phyloP scores from a whole-genome alignment of 2,329 filamentous ascomycete species.

The Purpureocillium lavendulum region DNA sequence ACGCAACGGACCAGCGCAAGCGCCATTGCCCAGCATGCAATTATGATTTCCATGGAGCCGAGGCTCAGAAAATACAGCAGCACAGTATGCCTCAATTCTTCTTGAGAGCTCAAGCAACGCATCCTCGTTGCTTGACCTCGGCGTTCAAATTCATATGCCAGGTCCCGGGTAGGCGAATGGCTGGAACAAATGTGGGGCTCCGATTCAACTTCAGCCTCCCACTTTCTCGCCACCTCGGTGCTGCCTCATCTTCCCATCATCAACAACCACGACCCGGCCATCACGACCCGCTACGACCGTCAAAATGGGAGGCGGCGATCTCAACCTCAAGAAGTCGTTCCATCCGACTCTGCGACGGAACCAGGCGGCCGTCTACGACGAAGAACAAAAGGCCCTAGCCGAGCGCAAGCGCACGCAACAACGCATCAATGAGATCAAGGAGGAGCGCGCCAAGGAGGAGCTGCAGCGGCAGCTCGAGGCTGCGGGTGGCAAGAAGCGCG shows the following conservation, averaged over 20 bases:
- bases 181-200: not conserved
- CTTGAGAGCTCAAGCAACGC: too few species aligned
- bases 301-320: constrained; percentile 86
- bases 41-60: too few species aligned
- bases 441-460: constrained; percentile 88
- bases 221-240: not conserved
- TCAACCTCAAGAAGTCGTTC: constrained; percentile 94
- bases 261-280: not conserved
- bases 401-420: constrained; percentile 93
- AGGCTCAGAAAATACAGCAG: too few species aligned
- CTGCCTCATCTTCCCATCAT: not conserved
- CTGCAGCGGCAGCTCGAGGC: constrained; percentile 84
- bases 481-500: constrained; percentile 70
- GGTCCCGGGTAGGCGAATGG: not conserved
- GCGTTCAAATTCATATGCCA: too few species aligned
- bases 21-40: too few species aligned
- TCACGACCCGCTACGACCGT: constrained; percentile 11
- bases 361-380: constrained; percentile 81
- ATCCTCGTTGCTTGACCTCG: too few species aligned
- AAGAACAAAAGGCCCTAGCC: constrained; percentile 85
- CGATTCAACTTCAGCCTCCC: not conserved
- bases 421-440: constrained; percentile 84
- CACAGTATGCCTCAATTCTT: too few species aligned
- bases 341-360: constrained; percentile 88
- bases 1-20: too few species aligned